Base-by-base conservation (phyloP, 2,329 filamentous ascomycete species). In the Myriosclerotinia duriaeana region DNA sequence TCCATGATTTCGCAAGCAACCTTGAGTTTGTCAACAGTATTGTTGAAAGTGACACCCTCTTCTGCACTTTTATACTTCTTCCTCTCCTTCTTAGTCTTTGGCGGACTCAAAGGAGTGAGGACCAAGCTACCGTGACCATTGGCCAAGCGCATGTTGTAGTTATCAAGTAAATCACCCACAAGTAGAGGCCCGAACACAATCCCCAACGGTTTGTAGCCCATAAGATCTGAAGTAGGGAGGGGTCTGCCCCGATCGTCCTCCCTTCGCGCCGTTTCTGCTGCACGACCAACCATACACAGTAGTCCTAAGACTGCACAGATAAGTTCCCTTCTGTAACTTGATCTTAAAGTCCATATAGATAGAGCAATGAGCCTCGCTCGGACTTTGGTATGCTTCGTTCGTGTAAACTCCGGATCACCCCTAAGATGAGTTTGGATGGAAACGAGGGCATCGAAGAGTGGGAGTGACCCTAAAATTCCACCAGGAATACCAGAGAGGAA, bases 221-320 rank as follows among this genome's bases (percentile, higher is more conserved):
- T 89, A 55, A 87, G 72, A 67, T 88, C 85, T 9, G 80, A 79
- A 2, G 83, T 85, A 1, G 84, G 82, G 14, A 87, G 76, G 3
- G 84, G 82, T 48, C 79, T 78, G 6, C 84, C 83, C 14, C 78
- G 76, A 22, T 80, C 79, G 68, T 86, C 82, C 72, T 87, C 83
- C 36, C 82, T 79, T 5, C 81, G 80, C 0, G 81, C 77, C 44
- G 78, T 80, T 73, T 89, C 85, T 2, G 86, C 84, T 5, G 81
- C 78, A 36, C 84, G 79, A 2, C 86, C 87, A 65, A 90, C 81
- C 48, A 88, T 78, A 63, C 83, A 86, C 14, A 90, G 78, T 15
- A 90, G 78, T 0, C 87, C 88, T 73, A 90, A 87, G 0, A 90
- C 86, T 6, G 86, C 85, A 69, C 85, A 89, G 53, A 90, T 87